A percentile compares a stretch with the other conserved stretches of the same genome.
Conservation (phyloP, 2,329 filamentous ascomycete species). For the Neonectria punicea region DNA sequence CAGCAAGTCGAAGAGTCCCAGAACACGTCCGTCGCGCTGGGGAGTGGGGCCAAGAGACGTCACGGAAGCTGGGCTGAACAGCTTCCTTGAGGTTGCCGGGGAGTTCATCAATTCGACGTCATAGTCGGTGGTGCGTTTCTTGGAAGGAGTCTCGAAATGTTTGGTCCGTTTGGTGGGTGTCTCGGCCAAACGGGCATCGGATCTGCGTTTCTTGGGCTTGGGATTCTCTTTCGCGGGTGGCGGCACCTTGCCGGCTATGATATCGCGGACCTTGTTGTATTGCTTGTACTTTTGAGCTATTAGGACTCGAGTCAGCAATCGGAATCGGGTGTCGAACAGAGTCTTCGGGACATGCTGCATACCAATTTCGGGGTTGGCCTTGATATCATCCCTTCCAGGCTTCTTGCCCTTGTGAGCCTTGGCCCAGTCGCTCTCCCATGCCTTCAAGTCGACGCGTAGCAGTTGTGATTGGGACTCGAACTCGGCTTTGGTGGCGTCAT, state of each 20-base stretch:
- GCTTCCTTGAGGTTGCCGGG: constrained; percentile 65
- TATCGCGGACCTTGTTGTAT: constrained; percentile 74
- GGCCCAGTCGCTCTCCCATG: constrained; percentile 78
- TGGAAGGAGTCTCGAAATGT: constrained; percentile 59
- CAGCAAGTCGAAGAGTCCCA: constrained; percentile 81
- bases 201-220: constrained; percentile 54
- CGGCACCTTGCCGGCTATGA: constrained; percentile 64
- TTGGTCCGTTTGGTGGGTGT: constrained; percentile 65
- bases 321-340: background rate
- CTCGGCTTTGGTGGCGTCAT: constrained; percentile 53
- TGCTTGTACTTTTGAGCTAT: constrained; percentile 79
- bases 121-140: constrained; percentile 44
- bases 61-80: constrained; percentile 69
- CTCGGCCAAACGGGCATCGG: constrained; percentile 48
- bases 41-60: constrained; percentile 80
- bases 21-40: constrained; percentile 79
- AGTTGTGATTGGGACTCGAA: constrained; percentile 63
- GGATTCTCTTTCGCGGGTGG: constrained; percentile 53
- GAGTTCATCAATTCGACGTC: constrained; percentile 61
- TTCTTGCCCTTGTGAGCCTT: constrained; percentile 72
- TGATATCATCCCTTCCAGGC: constrained; percentile 80
- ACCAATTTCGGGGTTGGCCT: constrained; percentile 77
- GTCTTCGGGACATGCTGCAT: constrained; percentile 37
- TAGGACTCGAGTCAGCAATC: background rate
- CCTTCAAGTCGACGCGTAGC: constrained; percentile 77